phyloP scores from a whole-genome alignment of 139 green algal genomes.

The Chlorella sp. region DNA sequence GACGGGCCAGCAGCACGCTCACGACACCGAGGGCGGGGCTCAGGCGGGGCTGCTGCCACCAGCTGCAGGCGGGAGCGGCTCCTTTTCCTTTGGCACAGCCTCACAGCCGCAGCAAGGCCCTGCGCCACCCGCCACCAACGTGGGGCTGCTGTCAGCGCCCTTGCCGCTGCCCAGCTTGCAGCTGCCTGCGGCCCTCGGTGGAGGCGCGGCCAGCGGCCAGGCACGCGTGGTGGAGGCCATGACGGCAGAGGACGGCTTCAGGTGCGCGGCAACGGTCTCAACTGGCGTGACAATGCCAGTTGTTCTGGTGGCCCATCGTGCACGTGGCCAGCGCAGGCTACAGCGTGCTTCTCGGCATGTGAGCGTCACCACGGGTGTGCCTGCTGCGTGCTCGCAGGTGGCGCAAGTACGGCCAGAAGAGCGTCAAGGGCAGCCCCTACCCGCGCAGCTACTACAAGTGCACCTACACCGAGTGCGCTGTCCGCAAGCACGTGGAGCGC shows the following conservation, averaged over 20 bases:
- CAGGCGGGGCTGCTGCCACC: no score
- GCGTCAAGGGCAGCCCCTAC: slow-evolving; percentile 81
- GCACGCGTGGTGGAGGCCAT: slow-evolving; percentile 24
- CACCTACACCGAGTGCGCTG: no score
- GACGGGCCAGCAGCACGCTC: background rate
- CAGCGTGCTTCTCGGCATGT: background rate
- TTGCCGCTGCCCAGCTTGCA: slow-evolving; percentile 15
- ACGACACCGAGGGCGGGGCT: background rate
- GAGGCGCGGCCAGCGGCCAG: background rate
- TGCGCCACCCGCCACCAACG: no score
- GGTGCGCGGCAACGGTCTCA: slow-evolving; percentile 7
- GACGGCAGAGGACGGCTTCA: slow-evolving; percentile 54
- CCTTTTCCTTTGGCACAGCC: background rate
- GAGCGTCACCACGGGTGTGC: background rate
- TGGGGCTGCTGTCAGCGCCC: background rate
- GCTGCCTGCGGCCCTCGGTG: slow-evolving; percentile 2
- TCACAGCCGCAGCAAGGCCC: slow-evolving; percentile 21
- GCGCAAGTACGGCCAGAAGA: slow-evolving; percentile 95
- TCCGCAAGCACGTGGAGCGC: slow-evolving; percentile 86
- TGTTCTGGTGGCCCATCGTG: background rate
- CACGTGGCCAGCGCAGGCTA: no score
- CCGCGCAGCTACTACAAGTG: slow-evolving; percentile 96
- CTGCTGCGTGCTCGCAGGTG: slow-evolving; percentile 37
- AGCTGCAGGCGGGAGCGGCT: no score
- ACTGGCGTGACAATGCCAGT: background rate